Base-by-base conservation (phyloP, 2,329 filamentous ascomycete genomes). In the Karstenula rhodostoma region DNA sequence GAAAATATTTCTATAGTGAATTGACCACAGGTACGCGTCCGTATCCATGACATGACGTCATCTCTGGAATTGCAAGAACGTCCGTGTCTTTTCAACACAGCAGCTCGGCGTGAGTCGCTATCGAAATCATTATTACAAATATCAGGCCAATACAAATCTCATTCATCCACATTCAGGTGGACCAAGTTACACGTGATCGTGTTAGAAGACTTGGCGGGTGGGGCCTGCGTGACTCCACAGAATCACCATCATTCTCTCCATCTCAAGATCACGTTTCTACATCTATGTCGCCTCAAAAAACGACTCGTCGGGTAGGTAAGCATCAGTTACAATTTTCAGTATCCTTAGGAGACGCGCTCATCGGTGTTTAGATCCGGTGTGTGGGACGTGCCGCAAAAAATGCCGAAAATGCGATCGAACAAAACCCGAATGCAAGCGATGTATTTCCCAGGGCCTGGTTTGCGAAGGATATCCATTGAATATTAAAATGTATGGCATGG, bases 331-430 rank as follows among this genome's bases (percentile, higher is more conserved):
- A 22, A 13, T 1, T 4, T 29, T 33, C 22, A 10, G 15, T 15
- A 25, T 6, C 2, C 13, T 12, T 60, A 12, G 10, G 10, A 37
- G 25, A 8, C n/a, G 3, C 22, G 25, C 52, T 56, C 22, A 60
- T 37, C 37, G 23, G 12, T 23, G 12, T 19, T 27, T 25, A 64
- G 64, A 66, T 42, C 64, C 64, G 2, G 64, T 58, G 7, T 66
- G 64, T 37, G 64, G 61, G 17, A 66, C 64, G 12, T 66, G 64
- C 47, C 59, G 64, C 3, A 59, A 58, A 22, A 66, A 64, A 32
- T 64, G 58, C 47, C 57, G 64, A 0, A 61, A 58, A 44, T 66
- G 64, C 55, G 64, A 66, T 43, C 48, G 64, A 27, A 55, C 53
- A 17, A 58, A 60, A 27, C 64, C 64, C 23, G 29, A 53, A n/a